phyloP scores from a whole-genome alignment of 2,329 filamentous ascomycete genomes.

The Lachnellula suecica region DNA sequence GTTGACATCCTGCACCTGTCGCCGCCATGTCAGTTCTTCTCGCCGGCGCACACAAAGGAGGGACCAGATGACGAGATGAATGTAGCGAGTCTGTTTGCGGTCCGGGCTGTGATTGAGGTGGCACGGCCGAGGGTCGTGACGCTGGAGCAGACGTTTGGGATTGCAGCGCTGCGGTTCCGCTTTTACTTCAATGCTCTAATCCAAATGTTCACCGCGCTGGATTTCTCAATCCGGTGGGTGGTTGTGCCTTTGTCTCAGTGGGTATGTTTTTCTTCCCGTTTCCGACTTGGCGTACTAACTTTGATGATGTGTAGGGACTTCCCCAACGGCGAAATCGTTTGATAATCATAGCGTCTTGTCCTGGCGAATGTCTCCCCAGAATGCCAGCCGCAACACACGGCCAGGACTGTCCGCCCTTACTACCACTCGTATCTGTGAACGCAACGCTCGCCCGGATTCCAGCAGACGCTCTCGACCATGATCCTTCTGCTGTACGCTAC shows the following conservation, averaged over 20 bases:
- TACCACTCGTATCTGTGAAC: constrained; percentile 44
- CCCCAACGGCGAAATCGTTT: neutral
- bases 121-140: constrained; percentile 69
- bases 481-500: constrained; percentile 31
- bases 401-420: constrained; percentile 34
- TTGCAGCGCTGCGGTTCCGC: constrained; percentile 52
- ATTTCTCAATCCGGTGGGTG: constrained; percentile 72
- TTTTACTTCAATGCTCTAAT: constrained; percentile 60
- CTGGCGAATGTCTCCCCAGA: constrained; percentile 67
- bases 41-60: constrained; percentile 63
- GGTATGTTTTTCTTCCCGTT: constrained; percentile 27
- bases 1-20: constrained; percentile 74
- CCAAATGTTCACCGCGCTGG: constrained; percentile 59
- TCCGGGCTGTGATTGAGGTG: constrained; percentile 54
- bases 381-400: constrained; percentile 65
- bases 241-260: constrained; percentile 53
- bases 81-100: constrained; percentile 55
- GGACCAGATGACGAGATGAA: constrained; percentile 65
- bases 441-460: constrained; percentile 28
- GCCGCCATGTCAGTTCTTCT: constrained; percentile 76
- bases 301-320: neutral
- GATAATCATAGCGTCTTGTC: constrained; percentile 30
- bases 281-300: neutral
- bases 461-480: constrained; percentile 38
- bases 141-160: constrained; percentile 75